A percentile compares a stretch with the other conserved stretches of the same genome.
These are phyloP conservation scores for Rhizopogon vesiculosus DNA, from an alignment of 768 basidiomycete genomes.

Conservation along the genomic window DNA sequence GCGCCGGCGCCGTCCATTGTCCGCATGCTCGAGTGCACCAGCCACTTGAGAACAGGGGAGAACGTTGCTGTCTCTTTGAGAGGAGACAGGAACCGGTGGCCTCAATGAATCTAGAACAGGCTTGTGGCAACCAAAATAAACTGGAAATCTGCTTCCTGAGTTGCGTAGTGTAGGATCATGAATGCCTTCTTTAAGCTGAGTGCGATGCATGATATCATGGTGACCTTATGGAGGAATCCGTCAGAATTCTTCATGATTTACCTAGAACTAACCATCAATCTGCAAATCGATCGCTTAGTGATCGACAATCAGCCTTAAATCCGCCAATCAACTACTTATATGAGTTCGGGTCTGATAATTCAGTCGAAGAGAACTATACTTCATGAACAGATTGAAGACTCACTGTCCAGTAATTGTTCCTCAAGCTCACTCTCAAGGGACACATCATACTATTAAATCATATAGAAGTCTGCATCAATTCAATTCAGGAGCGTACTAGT, in stretches of 20 bases:
- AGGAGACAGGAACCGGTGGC: neutral
- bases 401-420: constrained; percentile 35
- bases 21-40: neutral
- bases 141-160: neutral
- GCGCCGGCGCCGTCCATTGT: neutral
- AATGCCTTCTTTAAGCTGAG: constrained; percentile 42
- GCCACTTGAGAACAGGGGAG: neutral
- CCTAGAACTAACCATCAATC: neutral
- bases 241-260: neutral
- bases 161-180: neutral
- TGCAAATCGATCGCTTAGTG: neutral
- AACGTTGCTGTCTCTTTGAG: neutral
- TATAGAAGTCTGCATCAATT: neutral
- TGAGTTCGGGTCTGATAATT: neutral
- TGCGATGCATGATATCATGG: constrained; percentile 69
- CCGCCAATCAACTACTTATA: neutral
- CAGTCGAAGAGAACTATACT: neutral
- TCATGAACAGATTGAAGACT: neutral
- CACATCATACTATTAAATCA: constrained; percentile 30
- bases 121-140: neutral
- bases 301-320: neutral
- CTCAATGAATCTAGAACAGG: neutral
- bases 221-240: constrained; percentile 31
- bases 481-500: constrained; percentile 17
- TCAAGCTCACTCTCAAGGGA: constrained; percentile 26